Conservation (phyloP, 805 yeast genomes). For the Saturnispora quitensis region DNA sequence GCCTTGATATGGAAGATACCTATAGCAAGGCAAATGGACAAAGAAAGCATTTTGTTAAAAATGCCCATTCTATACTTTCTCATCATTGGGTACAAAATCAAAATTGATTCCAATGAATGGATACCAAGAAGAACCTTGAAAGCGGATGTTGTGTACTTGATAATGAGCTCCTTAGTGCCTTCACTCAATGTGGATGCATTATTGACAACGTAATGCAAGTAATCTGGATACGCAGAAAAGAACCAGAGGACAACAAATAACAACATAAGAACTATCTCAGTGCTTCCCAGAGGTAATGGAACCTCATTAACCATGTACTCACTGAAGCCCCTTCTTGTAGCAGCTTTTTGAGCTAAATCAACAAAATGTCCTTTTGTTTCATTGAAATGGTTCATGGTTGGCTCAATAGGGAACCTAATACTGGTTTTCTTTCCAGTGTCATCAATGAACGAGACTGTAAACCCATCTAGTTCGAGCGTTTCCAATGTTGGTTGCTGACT, state of each 20-base stretch:
- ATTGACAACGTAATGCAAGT: constrained; percentile 2
- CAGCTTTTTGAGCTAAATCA: constrained; percentile 69
- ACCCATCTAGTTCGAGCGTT: constrained; percentile 34
- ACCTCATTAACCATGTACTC: constrained; percentile 26
- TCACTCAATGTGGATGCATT: constrained; percentile 7
- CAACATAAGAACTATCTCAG: constrained; percentile 28
- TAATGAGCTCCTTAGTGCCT: constrained; percentile 5
- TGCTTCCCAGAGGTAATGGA: constrained; percentile 29
- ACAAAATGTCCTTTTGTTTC: constrained; percentile 51
- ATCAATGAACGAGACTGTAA: constrained; percentile 33
- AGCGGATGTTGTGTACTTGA: constrained; percentile 9
- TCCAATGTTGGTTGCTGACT: constrained; percentile 35
- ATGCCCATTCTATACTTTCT: constrained; percentile 53
- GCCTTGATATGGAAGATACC: constrained; percentile 49
- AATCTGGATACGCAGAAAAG: constrained; percentile 10
- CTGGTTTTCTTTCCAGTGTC: constrained; percentile 26
- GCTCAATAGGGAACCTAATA: constrained; percentile 37
- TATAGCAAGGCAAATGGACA: constrained; percentile 44
- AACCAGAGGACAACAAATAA: constrained; percentile 4
- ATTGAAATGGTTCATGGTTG: constrained; percentile 33
- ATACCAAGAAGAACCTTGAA: constrained; percentile 24
- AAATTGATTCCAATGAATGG: constrained; percentile 45
- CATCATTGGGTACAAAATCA: constrained; percentile 41
- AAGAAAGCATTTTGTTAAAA: constrained; percentile 42
- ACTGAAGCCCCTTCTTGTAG: constrained; percentile 50